A percentile compares a stretch with the other conserved stretches of the same genome.
phyloP scores from a whole-genome alignment of 1,139 yeast genomes.

The Candida albicans region DNA sequence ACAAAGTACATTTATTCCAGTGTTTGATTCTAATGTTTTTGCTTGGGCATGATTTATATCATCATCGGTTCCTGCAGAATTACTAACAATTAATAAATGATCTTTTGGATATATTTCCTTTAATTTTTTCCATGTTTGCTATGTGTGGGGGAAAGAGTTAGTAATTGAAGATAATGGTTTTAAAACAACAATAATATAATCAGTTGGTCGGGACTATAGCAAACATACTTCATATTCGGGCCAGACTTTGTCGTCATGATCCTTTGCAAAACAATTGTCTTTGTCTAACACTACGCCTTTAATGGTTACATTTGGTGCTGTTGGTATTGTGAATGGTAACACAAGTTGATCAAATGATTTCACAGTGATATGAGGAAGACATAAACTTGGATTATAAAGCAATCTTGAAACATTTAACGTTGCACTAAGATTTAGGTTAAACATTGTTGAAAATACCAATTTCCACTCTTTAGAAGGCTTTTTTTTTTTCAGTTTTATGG shows the following conservation, averaged over 20 bases:
- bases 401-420: slow-evolving; percentile 66
- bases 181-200: neutral
- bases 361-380: slow-evolving; percentile 66
- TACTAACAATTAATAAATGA: slow-evolving; percentile 78
- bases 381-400: slow-evolving; percentile 61
- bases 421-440: slow-evolving; percentile 64
- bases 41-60: slow-evolving; percentile 69
- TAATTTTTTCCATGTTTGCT: slow-evolving; percentile 58
- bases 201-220: neutral
- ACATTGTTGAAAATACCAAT: slow-evolving; percentile 23
- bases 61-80: slow-evolving; percentile 89
- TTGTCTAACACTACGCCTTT: slow-evolving; percentile 88
- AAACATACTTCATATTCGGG: slow-evolving; percentile 54
- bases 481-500: neutral
- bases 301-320: slow-evolving; percentile 36
- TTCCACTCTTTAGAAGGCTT: neutral
- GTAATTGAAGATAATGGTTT: slow-evolving; percentile 4
- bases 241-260: slow-evolving; percentile 80
- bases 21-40: slow-evolving; percentile 53
- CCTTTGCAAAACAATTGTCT: slow-evolving; percentile 91
- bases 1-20: slow-evolving; percentile 76
- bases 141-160: neutral
- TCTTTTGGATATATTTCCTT: slow-evolving; percentile 60
- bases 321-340: slow-evolving; percentile 42
- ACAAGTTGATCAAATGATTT: slow-evolving; percentile 63